Conservation (phyloP, 2,329 filamentous ascomycete genomes). For the Akanthomyces uredinophilus region DNA sequence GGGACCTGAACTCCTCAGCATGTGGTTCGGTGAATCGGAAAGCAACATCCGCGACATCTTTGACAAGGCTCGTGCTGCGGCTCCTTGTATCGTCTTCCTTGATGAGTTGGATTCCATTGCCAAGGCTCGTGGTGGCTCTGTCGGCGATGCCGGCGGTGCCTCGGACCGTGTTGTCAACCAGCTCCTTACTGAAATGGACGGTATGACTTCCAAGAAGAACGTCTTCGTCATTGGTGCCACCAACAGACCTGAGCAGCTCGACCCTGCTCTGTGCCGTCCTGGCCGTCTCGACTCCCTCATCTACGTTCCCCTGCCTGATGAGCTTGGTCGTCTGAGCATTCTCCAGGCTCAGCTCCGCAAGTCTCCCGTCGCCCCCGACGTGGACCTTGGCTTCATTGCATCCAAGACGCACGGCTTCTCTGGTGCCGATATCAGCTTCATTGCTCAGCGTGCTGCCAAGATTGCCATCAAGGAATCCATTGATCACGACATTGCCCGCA, state of each 20-base stretch:
- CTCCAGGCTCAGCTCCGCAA: constrained; percentile 96
- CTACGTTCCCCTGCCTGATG: constrained; percentile 94
- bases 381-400: constrained; percentile 88
- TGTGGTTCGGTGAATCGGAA: constrained; percentile 99
- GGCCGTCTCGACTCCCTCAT: constrained; percentile 98
- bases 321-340: constrained; percentile 82
- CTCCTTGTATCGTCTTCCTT: constrained; percentile 97
- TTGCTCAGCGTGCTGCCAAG: constrained; percentile 98
- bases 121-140: constrained; percentile 96
- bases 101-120: constrained; percentile 98
- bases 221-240: constrained; percentile 99
- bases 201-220: constrained; percentile 99
- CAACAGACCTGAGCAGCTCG: constrained; percentile 97
- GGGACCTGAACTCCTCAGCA: constrained; percentile 94
- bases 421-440: constrained; percentile 98
- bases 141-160: constrained; percentile 93
- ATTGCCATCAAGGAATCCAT: constrained; percentile 99
- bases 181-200: constrained; percentile 98
- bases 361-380: constrained; percentile 83
- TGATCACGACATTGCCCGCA: constrained; percentile 77
- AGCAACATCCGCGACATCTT: constrained; percentile 99
- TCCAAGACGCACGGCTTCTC: constrained; percentile 98
- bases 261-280: constrained; percentile 95
- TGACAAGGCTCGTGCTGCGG: constrained; percentile 97
- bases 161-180: constrained; percentile 99